Evolutionary conservation across 495 filamentous ascomycete genomes (phyloP), one percentile per base, ranked within the genome.

Genomic region (Lasiosphaeria hispida): DNA sequence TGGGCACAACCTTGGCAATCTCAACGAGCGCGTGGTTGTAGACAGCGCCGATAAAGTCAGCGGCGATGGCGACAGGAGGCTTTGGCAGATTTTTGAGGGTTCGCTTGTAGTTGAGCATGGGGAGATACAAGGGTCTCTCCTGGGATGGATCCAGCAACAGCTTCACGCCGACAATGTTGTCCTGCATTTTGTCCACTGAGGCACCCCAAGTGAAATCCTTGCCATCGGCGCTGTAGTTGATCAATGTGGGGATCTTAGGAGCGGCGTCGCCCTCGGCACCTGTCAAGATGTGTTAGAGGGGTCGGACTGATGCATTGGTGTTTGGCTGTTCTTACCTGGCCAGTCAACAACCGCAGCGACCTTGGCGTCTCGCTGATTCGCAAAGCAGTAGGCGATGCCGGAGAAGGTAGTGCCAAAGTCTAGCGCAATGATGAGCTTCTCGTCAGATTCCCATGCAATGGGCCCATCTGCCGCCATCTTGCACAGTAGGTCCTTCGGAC

Each of bases 141-240:
- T 74, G 71, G 9, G 55, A 45, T 8, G 70, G 71, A 52, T 72
- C 70, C n/a, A 74, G 66, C 10, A 74, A 58, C 13, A 72, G 51
- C 58, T 74, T 74, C 5, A 72, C 44, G 1, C 64, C 64, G 53
- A 61, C 6, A 30, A 47, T 23, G 4, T 19, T 18, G 5, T 38
- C 41, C 30, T 30, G 7, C 5, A n/a, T n/a, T 10, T 18, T 17
- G 17, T 38, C 14, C 10, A 48, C 53, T 2, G 42, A 47, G 0
- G 30, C 43, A 6, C 53, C 53, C 53, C 53, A 56, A 9, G 11
- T 30, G 18, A 56, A 48, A 4, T 23, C 23, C 2, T 3, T 2
- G 10, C 19, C 42, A 2, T 56, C 14, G 9, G 42, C 9, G 34
- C 19, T 35, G 34, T 56, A 56, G 7, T 11, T 23, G 34, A 56